phyloP scores from a whole-genome alignment of 202 grass and related monocot species.

The Panicum virgatum region DNA sequence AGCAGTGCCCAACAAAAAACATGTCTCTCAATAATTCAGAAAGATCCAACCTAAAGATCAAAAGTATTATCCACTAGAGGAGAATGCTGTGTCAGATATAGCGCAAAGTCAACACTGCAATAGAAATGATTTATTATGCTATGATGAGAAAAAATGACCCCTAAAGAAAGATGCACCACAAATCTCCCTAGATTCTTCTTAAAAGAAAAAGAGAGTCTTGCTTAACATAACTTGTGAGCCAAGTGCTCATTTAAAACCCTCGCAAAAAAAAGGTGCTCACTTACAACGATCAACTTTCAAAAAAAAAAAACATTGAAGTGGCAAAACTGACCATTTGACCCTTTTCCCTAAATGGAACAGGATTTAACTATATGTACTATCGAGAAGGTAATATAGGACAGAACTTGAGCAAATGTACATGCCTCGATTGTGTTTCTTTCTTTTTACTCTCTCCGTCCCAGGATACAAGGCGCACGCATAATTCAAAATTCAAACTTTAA shows the following conservation, averaged over 20 bases:
- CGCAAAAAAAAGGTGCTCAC: no score
- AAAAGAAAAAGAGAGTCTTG: no score
- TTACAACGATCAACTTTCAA: background rate
- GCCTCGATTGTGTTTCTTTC: background rate
- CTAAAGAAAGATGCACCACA: background rate
- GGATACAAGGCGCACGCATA: no score
- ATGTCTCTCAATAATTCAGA: constrained; percentile 30
- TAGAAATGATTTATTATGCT: background rate
- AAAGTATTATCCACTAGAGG: constrained; percentile 11
- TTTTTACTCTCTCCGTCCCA: no score
- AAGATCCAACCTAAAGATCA: constrained; percentile 15
- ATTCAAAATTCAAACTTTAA: no score
- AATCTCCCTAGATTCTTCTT: no score
- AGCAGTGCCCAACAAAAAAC: background rate
- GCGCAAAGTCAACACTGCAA: background rate
- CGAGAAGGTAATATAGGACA: constrained; percentile 6
- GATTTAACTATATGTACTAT: background rate
- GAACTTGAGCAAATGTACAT: background rate
- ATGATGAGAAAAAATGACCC: background rate
- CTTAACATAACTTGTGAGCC: background rate
- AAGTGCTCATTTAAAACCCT: background rate
- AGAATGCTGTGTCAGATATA: background rate
- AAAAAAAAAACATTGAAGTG: background rate
- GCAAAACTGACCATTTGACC: background rate
- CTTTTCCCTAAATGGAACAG: background rate